phyloP scores from a whole-genome alignment of 371 early-diverging fungal species.

The Mucor plumbeus region DNA sequence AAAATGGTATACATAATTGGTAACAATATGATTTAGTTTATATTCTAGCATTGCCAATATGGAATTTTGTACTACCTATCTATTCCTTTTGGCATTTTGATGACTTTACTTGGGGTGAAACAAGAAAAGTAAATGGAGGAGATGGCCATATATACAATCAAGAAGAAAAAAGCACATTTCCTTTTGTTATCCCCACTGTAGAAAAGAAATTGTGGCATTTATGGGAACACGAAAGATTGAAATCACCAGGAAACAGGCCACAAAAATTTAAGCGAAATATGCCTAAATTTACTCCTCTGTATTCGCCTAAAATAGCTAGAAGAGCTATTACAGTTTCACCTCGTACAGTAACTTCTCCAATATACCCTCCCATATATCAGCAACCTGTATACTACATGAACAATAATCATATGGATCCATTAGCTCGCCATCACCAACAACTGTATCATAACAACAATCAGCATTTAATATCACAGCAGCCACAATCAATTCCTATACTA shows the following conservation, averaged over 20 bases:
- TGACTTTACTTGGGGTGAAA: constrained; percentile 98
- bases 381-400: neutral
- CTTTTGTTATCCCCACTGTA: constrained; percentile 31
- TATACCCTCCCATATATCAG: constrained; percentile 1
- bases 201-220: constrained; percentile 10
- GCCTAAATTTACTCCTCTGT: neutral
- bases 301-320: neutral
- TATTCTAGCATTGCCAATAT: constrained; percentile 90
- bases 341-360: neutral
- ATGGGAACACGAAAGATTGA: constrained; percentile 5
- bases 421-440: neutral
- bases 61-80: constrained; percentile 94
- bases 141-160: constrained; percentile 48
- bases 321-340: neutral
- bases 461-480: neutral
- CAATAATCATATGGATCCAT: neutral
- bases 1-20: neutral
- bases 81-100: constrained; percentile 99
- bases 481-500: neutral
- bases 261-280: neutral
- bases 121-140: constrained; percentile 82
- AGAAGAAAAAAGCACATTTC: constrained; percentile 72
- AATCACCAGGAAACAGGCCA: neutral
- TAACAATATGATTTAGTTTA: constrained; percentile 63
- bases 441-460: neutral